Percentiles rank a stretch among this genome's conserved stretches.
Evolutionary conservation across 129 eudicot genomes (phyloP).

Genomic region (Tanacetum coccineum): DNA sequence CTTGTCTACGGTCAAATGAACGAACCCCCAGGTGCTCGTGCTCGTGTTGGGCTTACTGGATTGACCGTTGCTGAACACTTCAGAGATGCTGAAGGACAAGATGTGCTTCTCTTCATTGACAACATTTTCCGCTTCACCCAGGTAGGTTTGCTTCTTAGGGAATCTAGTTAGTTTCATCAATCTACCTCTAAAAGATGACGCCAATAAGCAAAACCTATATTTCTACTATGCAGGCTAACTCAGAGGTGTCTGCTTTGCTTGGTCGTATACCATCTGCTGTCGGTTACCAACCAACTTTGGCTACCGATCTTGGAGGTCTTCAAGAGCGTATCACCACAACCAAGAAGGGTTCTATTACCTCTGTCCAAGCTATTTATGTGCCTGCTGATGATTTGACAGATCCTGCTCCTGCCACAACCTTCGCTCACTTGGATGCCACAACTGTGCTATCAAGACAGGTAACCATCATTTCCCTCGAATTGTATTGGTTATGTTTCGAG

Average conservation of each 20-base stretch:
- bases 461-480: not conserved
- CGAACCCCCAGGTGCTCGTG: conserved; percentile 99
- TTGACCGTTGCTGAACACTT: conserved; percentile 98
- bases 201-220: not conserved
- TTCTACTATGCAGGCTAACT: conserved; percentile 57
- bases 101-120: conserved; percentile 95
- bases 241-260: conserved; percentile 96
- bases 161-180: not conserved
- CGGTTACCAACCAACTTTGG: conserved; percentile 93
- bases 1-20: conserved; percentile 99
- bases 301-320: conserved; percentile 97
- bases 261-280: conserved; percentile 98
- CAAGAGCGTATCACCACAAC: conserved; percentile 96
- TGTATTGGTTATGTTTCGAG: not conserved
- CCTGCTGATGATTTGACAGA: conserved; percentile 98
- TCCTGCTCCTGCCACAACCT: conserved; percentile 98
- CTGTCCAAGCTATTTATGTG: conserved; percentile 91
- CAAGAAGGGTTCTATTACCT: conserved; percentile 86
- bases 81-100: conserved; percentile 99
- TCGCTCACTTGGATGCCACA: conserved; percentile 98
- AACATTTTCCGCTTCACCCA: conserved; percentile 99
- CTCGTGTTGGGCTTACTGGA: conserved; percentile 99
- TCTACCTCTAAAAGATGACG: not conserved
- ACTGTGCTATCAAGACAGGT: conserved; percentile 91
- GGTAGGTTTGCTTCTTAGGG: conserved; percentile 28